These are phyloP conservation scores for Porcisia deanei DNA, from an alignment of 208 protist species.

Conservation along the genomic window DNA sequence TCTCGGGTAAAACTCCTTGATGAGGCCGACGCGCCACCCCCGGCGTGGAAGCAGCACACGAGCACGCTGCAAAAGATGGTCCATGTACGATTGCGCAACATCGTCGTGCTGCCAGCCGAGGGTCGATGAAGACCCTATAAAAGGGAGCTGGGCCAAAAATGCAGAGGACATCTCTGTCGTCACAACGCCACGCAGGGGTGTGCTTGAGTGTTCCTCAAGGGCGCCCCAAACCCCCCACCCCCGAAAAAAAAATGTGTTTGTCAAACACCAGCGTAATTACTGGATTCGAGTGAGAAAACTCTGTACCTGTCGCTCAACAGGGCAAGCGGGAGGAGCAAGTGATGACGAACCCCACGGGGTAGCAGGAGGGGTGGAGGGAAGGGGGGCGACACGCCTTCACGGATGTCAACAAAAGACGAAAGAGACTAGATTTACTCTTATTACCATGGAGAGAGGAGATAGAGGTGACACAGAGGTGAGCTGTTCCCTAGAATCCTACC, in stretches of 20 bases:
- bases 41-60: slow-evolving; percentile 46
- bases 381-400: background rate
- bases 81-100: slow-evolving; percentile 68
- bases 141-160: slow-evolving; percentile 30
- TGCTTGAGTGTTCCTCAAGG: background rate
- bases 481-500: too few relatives aligned
- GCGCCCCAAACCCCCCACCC: too few relatives aligned
- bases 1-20: slow-evolving; percentile 90
- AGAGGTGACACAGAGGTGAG: too few relatives aligned
- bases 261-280: background rate
- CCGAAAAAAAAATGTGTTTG: too few relatives aligned
- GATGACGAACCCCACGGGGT: background rate
- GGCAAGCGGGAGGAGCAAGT: background rate
- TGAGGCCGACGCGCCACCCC: slow-evolving; percentile 57
- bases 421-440: too few relatives aligned
- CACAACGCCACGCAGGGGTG: background rate
- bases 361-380: background rate
- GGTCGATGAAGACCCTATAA: slow-evolving; percentile 51
- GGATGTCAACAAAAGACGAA: too few relatives aligned
- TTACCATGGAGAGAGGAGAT: too few relatives aligned
- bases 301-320: background rate
- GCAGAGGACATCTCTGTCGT: slow-evolving; percentile 17
- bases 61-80: slow-evolving; percentile 52
- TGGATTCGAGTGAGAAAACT: background rate
- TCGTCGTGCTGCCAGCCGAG: slow-evolving; percentile 67